Conservation (phyloP, 179 eudicot genomes). For the Silene vulgaris region DNA sequence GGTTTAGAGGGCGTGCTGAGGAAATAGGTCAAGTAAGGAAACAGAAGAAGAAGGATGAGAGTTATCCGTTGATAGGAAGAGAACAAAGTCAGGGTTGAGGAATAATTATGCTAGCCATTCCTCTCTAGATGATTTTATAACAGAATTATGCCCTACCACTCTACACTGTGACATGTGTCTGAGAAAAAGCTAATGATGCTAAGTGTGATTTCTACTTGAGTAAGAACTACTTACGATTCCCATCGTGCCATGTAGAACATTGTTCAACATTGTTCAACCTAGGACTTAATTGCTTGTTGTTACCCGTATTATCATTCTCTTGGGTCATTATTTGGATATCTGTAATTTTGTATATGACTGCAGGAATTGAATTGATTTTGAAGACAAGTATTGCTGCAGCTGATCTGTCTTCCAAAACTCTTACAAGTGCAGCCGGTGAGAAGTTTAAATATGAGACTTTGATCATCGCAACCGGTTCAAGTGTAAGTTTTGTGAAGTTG, state of each 20-base stretch:
- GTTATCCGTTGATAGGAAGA: neutral
- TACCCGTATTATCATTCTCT: neutral
- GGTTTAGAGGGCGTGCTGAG: neutral
- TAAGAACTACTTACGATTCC: neutral
- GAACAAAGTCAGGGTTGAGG: neutral
- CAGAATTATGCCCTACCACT: neutral
- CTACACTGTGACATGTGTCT: neutral
- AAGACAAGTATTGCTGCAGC: slow-evolving; percentile 81
- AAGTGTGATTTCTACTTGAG: neutral
- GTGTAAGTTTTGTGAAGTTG: slow-evolving; percentile 38
- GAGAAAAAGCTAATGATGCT: neutral
- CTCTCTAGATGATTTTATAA: slow-evolving; percentile 2
- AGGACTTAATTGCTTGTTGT: too few species aligned
- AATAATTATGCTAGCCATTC: neutral
- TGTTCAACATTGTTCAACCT: neutral
- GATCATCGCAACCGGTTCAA: slow-evolving; percentile 90
- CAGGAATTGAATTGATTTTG: slow-evolving; percentile 76
- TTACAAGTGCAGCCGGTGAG: slow-evolving; percentile 74
- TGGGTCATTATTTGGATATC: neutral
- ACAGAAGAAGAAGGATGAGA: neutral
- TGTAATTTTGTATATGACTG: slow-evolving; percentile 15
- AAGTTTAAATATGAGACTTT: slow-evolving; percentile 53
- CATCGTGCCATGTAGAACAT: neutral
- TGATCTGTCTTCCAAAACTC: slow-evolving; percentile 77
- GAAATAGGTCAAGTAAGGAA: neutral